These are phyloP conservation scores for Colletotrichum navitas DNA, from an alignment of 2,329 filamentous ascomycete genomes.

Conservation along the genomic window DNA sequence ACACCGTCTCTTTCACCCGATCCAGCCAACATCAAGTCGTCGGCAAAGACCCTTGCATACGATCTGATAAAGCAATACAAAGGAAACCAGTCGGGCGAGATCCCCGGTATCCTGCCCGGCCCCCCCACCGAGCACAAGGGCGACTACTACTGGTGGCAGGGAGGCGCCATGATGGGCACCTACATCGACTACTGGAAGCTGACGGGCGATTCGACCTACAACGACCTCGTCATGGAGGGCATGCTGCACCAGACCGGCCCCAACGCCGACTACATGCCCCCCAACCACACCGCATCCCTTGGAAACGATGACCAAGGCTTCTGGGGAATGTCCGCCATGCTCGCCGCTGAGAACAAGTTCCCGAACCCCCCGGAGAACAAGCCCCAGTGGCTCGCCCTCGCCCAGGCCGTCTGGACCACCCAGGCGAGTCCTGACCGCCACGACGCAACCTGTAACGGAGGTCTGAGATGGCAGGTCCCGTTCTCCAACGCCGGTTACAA, in stretches of 20 bases:
- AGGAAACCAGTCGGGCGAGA: slow-evolving; percentile 63
- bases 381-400: slow-evolving; percentile 73
- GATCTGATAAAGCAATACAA: slow-evolving; percentile 65
- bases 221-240: slow-evolving; percentile 67
- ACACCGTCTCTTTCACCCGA: neutral
- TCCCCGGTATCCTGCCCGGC: slow-evolving; percentile 69
- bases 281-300: slow-evolving; percentile 68
- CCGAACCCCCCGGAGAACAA: slow-evolving; percentile 67
- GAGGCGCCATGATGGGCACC: slow-evolving; percentile 75
- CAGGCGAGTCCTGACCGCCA: slow-evolving; percentile 73
- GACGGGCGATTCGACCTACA: slow-evolving; percentile 74
- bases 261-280: slow-evolving; percentile 69
- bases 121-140: slow-evolving; percentile 62
- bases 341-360: slow-evolving; percentile 74
- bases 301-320: slow-evolving; percentile 79
- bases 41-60: slow-evolving; percentile 62
- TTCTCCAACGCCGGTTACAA: slow-evolving; percentile 80
- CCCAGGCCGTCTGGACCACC: slow-evolving; percentile 77
- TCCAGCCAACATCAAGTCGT: slow-evolving; percentile 60
- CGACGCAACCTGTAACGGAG: slow-evolving; percentile 73
- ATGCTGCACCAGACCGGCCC: slow-evolving; percentile 71
- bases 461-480: slow-evolving; percentile 83
- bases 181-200: slow-evolving; percentile 78
- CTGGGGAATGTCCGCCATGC: slow-evolving; percentile 77
- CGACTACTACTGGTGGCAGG: slow-evolving; percentile 82